Conservation (phyloP, 2,329 filamentous ascomycete species). For the Aspergillus persii region DNA sequence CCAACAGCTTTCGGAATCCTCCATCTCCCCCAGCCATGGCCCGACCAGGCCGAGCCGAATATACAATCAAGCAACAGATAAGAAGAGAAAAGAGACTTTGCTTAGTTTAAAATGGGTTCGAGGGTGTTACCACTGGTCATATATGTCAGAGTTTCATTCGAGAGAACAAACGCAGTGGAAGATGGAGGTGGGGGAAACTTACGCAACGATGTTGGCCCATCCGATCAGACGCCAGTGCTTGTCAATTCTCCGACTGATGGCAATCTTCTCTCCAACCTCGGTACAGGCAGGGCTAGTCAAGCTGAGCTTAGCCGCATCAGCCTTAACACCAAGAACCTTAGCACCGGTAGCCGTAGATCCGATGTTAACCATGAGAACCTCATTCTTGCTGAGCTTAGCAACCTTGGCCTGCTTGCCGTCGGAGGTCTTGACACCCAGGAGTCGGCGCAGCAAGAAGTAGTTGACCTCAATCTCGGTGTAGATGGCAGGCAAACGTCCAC, state of each 20-base stretch:
- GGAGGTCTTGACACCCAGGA: conserved; percentile 94
- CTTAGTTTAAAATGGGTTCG: conserved; percentile 44
- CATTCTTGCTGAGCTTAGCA: conserved; percentile 95
- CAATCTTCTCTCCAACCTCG: conserved; percentile 97
- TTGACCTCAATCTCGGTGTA: conserved; percentile 99
- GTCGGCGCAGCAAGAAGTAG: conserved; percentile 93
- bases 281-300: conserved; percentile 94
- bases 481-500: conserved; percentile 89
- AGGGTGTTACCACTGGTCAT: conserved; percentile 45
- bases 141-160: conserved; percentile 12
- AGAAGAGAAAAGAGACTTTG: conserved; percentile 2
- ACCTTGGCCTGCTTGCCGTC: conserved; percentile 99
- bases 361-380: conserved; percentile 99
- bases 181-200: conserved; percentile 26
- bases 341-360: conserved; percentile 95
- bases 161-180: background rate
- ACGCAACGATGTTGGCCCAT: conserved; percentile 75
- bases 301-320: conserved; percentile 92
- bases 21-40: conserved; percentile 13
- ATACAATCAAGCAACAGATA: conserved; percentile 6
- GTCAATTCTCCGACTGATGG: conserved; percentile 91
- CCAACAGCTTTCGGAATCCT: conserved; percentile 2
- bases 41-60: conserved; percentile 13
- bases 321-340: conserved; percentile 95
- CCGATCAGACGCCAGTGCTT: conserved; percentile 98